Evolutionary conservation across 192 early-diverging fungal genomes (phyloP).

Genomic region (Entomortierella beljakovae): DNA sequence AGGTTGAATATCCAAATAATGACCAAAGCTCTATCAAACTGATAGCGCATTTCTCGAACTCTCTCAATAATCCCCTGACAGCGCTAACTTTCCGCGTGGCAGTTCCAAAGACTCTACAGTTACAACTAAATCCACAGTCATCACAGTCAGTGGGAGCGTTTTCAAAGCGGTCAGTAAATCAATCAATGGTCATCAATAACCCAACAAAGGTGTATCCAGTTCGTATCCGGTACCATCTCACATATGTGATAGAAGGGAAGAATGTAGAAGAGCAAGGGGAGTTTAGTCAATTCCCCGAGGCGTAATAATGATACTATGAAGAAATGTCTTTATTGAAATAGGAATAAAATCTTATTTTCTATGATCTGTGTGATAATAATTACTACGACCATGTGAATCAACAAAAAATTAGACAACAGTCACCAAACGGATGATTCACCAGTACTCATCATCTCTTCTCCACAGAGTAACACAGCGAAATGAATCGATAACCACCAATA

Average conservation of each 20-base stretch:
- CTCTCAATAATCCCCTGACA: constrained; percentile 55
- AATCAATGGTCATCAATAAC: constrained; percentile 58
- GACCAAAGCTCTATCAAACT: constrained; percentile 32
- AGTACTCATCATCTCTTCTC: no score
- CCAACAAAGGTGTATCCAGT: constrained; percentile 57
- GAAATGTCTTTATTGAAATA: no score
- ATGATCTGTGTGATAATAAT: no score
- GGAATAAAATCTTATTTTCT: no score
- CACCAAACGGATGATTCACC: no score
- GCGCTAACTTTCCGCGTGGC: constrained; percentile 57
- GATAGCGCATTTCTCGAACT: constrained; percentile 60
- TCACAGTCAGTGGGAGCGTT: constrained; percentile 50
- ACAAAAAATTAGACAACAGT: no score
- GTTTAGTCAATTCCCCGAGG: constrained; percentile 45
- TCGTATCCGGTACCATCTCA: constrained; percentile 61
- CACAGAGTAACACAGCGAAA: neutral
- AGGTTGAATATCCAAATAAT: constrained; percentile 20
- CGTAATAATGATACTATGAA: neutral
- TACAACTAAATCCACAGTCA: constrained; percentile 60
- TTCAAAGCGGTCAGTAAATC: constrained; percentile 50
- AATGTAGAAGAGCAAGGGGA: constrained; percentile 63
- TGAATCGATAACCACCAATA: neutral
- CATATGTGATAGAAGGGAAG: constrained; percentile 56
- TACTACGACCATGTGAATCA: no score
- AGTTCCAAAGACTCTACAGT: constrained; percentile 63